Evolutionary conservation across 1,139 yeast species (phyloP).

Genomic region (Barnettozyma hawaiiensis): DNA sequence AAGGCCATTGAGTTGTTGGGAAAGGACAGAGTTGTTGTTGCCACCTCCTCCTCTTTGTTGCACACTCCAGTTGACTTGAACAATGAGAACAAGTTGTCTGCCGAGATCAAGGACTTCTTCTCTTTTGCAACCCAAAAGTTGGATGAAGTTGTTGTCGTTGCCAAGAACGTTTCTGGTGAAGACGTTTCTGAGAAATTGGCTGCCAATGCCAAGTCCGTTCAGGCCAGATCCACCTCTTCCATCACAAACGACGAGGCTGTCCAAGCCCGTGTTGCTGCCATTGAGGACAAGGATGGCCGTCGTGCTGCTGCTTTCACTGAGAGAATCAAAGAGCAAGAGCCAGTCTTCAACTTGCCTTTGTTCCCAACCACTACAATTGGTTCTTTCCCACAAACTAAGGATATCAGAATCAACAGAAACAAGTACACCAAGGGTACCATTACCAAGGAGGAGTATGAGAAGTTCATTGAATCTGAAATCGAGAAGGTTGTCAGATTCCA

Average conservation of each 20-base stretch:
- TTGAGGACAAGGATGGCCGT: conserved; percentile 73
- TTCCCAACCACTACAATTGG: conserved; percentile 99
- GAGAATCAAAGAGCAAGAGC: conserved; percentile 85
- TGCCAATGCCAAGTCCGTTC: conserved; percentile 82
- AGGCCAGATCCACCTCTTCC: conserved; percentile 80
- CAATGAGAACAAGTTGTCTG: conserved; percentile 84
- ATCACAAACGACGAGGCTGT: conserved; percentile 91
- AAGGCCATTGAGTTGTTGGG: conserved; percentile 84
- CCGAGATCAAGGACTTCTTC: conserved; percentile 95
- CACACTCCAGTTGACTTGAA: conserved; percentile 97
- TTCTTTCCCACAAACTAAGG: conserved; percentile 99
- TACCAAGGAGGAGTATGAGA: conserved; percentile 90
- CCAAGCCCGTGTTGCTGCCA: conserved; percentile 77
- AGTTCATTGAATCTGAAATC: conserved; percentile 94
- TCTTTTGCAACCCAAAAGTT: conserved; percentile 97
- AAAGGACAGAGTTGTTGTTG: conserved; percentile 79
- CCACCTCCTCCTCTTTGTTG: conserved; percentile 93
- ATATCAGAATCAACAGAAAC: conserved; percentile 97
- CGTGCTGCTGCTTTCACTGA: conserved; percentile 83
- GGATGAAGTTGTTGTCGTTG: conserved; percentile 81
- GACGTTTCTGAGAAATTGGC: conserved; percentile 57
- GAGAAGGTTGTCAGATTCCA: conserved; percentile 96
- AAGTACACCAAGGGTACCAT: conserved; percentile 95
- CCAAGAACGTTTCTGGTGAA: conserved; percentile 84
- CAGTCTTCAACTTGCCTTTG: conserved; percentile 84